Conservation (phyloP, 257 asterid species). For the Solanum pinnatisectum region DNA sequence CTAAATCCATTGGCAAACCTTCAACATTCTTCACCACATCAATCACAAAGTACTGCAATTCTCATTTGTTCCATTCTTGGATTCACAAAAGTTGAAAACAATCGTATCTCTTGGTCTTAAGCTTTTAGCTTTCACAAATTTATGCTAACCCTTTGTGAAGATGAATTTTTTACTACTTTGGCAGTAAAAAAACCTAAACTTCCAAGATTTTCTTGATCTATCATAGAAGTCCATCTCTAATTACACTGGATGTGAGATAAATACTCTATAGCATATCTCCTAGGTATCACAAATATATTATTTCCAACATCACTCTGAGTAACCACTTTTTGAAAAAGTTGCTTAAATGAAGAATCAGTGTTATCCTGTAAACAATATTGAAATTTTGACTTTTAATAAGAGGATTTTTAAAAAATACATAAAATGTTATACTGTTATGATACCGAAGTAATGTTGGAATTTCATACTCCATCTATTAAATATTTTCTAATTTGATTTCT, state of each 20-base stretch:
- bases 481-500: too few relatives aligned
- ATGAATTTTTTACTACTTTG: conserved; percentile 69
- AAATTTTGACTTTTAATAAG: too few relatives aligned
- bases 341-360: too few relatives aligned
- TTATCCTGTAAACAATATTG: too few relatives aligned
- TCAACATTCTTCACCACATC: conserved; percentile 21
- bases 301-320: too few relatives aligned
- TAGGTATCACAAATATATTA: too few relatives aligned
- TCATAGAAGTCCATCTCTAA: conserved; percentile 32
- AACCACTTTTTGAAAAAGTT: too few relatives aligned
- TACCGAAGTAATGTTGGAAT: too few relatives aligned
- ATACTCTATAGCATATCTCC: too few relatives aligned
- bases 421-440: too few relatives aligned
- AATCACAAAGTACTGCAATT: conserved; percentile 21
- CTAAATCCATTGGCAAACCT: neutral
- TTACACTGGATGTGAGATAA: neutral
- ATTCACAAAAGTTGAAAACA: conserved; percentile 36
- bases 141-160: conserved; percentile 69
- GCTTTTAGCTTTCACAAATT: conserved; percentile 45
- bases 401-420: too few relatives aligned
- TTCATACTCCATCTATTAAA: neutral
- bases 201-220: conserved; percentile 41
- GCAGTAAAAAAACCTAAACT: conserved; percentile 65
- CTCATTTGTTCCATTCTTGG: conserved; percentile 4
- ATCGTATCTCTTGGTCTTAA: conserved; percentile 39